phyloP scores from a whole-genome alignment of 106 monocot genomes.

The Dioscorea zingiberensis region DNA sequence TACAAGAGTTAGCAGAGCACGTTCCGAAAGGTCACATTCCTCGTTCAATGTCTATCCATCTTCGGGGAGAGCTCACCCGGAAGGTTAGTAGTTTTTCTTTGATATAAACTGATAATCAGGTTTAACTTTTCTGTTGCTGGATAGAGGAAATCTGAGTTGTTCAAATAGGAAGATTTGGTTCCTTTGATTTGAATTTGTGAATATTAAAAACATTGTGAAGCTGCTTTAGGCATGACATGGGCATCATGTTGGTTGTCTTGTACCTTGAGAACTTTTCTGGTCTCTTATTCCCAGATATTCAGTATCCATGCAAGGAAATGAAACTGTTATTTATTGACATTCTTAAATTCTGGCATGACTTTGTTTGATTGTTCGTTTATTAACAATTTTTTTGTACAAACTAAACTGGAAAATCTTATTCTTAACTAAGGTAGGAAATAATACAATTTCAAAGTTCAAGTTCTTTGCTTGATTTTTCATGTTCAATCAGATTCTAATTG shows the following conservation, averaged over 20 bases:
- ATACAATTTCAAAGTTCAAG: too few species aligned
- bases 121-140: background rate
- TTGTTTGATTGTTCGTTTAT: background rate
- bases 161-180: too few species aligned
- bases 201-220: too few species aligned
- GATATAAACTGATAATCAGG: background rate
- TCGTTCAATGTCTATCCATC: constrained; percentile 88
- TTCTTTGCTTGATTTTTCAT: background rate
- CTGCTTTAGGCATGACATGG: too few species aligned
- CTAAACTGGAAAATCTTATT: too few species aligned
- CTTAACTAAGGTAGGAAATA: too few species aligned
- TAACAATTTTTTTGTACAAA: background rate
- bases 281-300: too few species aligned
- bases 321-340: too few species aligned
- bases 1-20: constrained; percentile 98
- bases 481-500: background rate
- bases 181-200: too few species aligned
- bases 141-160: background rate
- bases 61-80: constrained; percentile 93
- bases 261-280: too few species aligned
- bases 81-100: constrained; percentile 42
- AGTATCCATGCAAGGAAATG: too few species aligned
- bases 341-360: background rate
- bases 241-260: too few species aligned
- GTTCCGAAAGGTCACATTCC: constrained; percentile 99